Base-by-base conservation (phyloP, 2,329 filamentous ascomycete genomes). In the Paracamarosporium sp. region DNA sequence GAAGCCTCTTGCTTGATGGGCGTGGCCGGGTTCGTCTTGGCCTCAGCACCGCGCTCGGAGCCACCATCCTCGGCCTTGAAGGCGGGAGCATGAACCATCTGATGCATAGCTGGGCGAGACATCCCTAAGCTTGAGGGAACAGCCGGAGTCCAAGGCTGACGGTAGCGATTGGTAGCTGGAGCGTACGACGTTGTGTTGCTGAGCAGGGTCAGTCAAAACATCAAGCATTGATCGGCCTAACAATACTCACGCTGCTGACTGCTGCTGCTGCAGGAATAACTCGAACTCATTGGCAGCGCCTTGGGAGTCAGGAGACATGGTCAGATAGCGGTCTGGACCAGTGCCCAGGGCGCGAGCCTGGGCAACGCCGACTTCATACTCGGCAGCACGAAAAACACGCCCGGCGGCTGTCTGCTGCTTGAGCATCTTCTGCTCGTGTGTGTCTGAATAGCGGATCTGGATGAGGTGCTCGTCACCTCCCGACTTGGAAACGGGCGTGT, bases 391-490 rank as follows among this genome's bases (percentile, higher is more conserved):
- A 80, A 97, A 98, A 72, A 96, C 92, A 60, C 95, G 93, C 56
- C 93, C 92, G 75, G 97, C 93, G 30, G 95, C 93, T 40, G 94
- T 98, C 74, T 97, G 90, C 63, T 95, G 90, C 85, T 99, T 99
- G 67, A 99, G 85, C 74, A 95, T 88, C 82, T 99, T 99, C 79
- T 99, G 95, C 61, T 94, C 91, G 54, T 95, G 92, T 35, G 95
- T 99, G 73, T 99, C 95, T 62, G 96, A 94, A 76, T 96, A 99
- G 64, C 95, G 93, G 67, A 99, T 93, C 79, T 97, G 93, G 62
- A 93, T 88, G 64, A 95, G 86, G 27, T 90, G 88, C 70, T 96
- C 92, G 31, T 90, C 88, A 38, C 91, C 91, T 64, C 70, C 73
- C 28, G 86, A 81, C 66, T 88, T 82, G 31, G 76, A 73, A 61